Base-by-base conservation (phyloP, 352 stramenopile species). In the Saprolegnia parasitica region DNA sequence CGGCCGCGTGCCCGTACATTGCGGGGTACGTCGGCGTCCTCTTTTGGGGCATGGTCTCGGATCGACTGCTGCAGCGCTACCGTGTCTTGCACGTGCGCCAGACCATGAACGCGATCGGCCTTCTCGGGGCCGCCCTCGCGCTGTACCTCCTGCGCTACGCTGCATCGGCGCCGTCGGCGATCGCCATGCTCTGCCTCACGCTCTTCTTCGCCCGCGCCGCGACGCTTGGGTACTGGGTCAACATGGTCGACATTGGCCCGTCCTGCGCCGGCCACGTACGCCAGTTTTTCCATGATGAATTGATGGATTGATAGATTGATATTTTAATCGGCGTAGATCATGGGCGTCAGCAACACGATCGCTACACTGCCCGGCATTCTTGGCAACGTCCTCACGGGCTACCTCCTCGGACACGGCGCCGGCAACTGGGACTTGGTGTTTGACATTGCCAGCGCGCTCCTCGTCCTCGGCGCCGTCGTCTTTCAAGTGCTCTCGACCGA, bases 181-280 rank as follows among this genome's bases (percentile, higher is more conserved):
- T 94, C 18, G 75, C 73, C 3, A 76, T 95, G 49, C 72, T 95
- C 49, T 93, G 77, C 24, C 63, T 89, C 40, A 89, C 86, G 50
- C 77, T 95, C 15, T 94, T 94, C 71, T 82, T 87, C 24, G 84
- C 77, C 67, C 87, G 87, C 46, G 81, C 83, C 11, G 78, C 86
- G 15, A 89, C 91, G 72, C 81, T 83, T 54, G 87, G 87, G 20
- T 95, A 91, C 71, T 95, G 86, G 86, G 86, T 95, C 64, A 93
- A 95, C 74, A 95, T 95, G 87, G 93, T 95, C 65, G 87, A 95
- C 77, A 86, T 95, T 62, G 84, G 75, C 0, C 83, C 86, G 18
- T 78, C 84, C 50, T 80, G 92, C 71, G 87, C 87, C 4, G 87
- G 84, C 10, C 83, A 94, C 71, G 78, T 70, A 70, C 20, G 45